phyloP scores from a whole-genome alignment of 2,329 filamentous ascomycete genomes.

The Aspergillus glaucus region DNA sequence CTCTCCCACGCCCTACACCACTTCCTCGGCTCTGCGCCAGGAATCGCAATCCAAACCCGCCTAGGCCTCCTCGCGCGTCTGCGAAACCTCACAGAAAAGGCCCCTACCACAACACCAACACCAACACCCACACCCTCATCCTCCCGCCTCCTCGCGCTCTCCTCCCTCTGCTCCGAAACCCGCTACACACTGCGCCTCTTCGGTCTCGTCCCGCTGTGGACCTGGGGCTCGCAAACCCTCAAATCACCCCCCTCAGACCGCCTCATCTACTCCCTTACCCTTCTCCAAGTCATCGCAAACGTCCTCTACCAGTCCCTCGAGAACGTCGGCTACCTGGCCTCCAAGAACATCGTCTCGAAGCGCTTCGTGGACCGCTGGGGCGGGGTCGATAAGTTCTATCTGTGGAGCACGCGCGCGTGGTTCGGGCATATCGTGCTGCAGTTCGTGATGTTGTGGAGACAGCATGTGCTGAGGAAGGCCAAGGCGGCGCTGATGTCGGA shows the following conservation, averaged over 20 bases:
- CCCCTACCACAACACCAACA: constrained; percentile 21
- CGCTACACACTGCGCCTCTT: constrained; percentile 53
- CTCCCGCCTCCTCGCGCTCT: constrained; percentile 46
- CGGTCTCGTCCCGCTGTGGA: constrained; percentile 68
- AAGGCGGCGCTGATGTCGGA: constrained; percentile 16
- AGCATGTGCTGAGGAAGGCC: constrained; percentile 30
- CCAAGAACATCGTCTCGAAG: constrained; percentile 61
- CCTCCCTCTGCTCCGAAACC: constrained; percentile 43
- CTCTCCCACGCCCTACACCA: constrained; percentile 56
- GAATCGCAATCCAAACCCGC: constrained; percentile 35
- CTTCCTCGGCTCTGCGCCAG: constrained; percentile 51
- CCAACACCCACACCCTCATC: constrained; percentile 15
- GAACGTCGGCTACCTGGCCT: constrained; percentile 71
- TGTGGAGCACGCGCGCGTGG: constrained; percentile 77
- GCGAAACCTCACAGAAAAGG: constrained; percentile 4
- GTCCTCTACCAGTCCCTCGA: constrained; percentile 71
- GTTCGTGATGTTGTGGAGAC: constrained; percentile 57
- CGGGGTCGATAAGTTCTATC: constrained; percentile 55
- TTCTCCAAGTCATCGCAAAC: constrained; percentile 62
- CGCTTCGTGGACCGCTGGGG: constrained; percentile 36
- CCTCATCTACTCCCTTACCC: constrained; percentile 50
- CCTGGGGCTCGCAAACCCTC: constrained; percentile 62
- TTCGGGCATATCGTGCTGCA: constrained; percentile 70
- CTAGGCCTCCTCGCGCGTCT: constrained; percentile 38
- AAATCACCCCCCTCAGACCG: constrained; percentile 38